A percentile compares a stretch with the other conserved stretches of the same genome.
Conservation (phyloP, 306 rosid species). For the peach (Prunus persica) region DNA sequence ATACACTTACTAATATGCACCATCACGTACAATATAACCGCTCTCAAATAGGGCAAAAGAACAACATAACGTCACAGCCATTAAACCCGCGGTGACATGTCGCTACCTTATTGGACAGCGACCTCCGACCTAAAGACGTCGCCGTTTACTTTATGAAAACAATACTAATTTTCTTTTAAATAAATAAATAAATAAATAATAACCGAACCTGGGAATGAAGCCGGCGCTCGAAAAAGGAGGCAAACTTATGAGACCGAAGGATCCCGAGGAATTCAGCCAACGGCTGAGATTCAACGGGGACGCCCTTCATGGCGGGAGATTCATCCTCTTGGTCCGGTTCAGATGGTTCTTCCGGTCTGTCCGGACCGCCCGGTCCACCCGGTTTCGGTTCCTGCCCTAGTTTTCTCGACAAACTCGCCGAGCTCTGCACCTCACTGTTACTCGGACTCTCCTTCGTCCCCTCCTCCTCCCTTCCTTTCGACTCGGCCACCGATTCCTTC, state of each 20-base stretch:
- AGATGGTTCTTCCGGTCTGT: constrained; percentile 8
- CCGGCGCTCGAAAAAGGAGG: constrained; percentile 29
- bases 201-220: constrained; percentile 20
- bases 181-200: not conserved
- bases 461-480: constrained; percentile 1
- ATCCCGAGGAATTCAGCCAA: constrained; percentile 21
- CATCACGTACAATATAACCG: not conserved
- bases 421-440: constrained; percentile 27
- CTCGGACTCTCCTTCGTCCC: constrained; percentile 11
- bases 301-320: constrained; percentile 23
- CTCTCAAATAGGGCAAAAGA: not conserved
- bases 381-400: not conserved
- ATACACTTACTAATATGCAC: not conserved
- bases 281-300: constrained; percentile 24
- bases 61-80: not conserved
- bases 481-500: constrained; percentile 25
- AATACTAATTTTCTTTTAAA: not conserved
- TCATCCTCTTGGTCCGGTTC: constrained; percentile 22
- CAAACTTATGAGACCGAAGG: constrained; percentile 15
- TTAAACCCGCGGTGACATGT: not conserved
- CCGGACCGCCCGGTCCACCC: constrained; percentile 15
- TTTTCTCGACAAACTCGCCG: constrained; percentile 31
- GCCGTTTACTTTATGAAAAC: not conserved
- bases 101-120: not conserved
- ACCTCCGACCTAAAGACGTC: not conserved